A percentile compares a stretch with the other conserved stretches of the same genome.
Conservation (phyloP, 2,329 filamentous ascomycete genomes). For the Aspergillus fumigatiaffinis region DNA sequence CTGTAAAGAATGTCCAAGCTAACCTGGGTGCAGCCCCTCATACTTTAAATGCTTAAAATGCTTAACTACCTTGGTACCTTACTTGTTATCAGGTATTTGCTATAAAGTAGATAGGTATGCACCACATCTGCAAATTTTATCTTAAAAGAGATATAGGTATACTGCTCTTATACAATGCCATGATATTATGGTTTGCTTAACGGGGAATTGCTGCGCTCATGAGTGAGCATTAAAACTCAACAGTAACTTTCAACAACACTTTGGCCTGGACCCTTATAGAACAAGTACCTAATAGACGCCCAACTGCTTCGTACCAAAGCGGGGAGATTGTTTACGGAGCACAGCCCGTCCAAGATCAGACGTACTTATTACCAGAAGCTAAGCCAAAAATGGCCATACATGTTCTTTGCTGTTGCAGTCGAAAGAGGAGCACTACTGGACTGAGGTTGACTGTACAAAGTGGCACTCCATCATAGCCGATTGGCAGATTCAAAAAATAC, state of each 20-base stretch:
- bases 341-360: not conserved
- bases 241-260: not conserved
- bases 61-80: not conserved
- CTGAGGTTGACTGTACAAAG: not conserved
- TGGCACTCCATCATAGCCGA: not conserved
- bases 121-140: not conserved
- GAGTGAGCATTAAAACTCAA: not conserved
- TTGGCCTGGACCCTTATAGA: not conserved
- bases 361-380: not conserved
- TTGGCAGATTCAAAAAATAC: not conserved
- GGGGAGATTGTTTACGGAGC: not conserved
- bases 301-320: not conserved
- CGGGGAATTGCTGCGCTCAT: not conserved
- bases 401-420: not conserved
- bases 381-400: not conserved
- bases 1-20: not conserved
- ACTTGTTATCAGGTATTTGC: not conserved
- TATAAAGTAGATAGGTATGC: not conserved
- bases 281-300: no score
- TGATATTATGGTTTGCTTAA: not conserved
- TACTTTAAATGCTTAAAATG: not conserved
- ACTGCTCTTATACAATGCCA: not conserved
- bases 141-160: not conserved
- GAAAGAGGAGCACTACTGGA: not conserved
- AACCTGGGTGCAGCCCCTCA: not conserved